Evolutionary conservation across 2,329 filamentous ascomycete species (phyloP).

Genomic region (Triangularia setosa): DNA sequence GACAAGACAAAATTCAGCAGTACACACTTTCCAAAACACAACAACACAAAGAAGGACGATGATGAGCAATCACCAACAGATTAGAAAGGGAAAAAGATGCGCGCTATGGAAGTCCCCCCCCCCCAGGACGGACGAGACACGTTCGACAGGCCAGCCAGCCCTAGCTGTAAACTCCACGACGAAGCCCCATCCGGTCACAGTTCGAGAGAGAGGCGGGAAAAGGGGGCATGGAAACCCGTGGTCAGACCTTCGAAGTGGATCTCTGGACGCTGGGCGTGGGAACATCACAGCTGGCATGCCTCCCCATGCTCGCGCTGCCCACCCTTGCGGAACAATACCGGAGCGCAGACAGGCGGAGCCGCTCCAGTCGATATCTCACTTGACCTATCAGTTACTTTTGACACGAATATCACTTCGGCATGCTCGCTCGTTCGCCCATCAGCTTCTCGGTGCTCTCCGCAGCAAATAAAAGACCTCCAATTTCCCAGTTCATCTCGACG

Average conservation of each 20-base stretch:
- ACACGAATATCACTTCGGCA: not conserved
- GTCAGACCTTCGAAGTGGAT: constrained; percentile 5
- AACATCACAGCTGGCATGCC: not conserved
- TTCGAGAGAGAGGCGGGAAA: constrained; percentile 12
- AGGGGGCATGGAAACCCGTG: constrained; percentile 15
- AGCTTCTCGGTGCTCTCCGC: not conserved
- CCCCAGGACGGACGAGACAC: not conserved
- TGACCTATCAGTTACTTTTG: constrained; percentile 5
- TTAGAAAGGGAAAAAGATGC: constrained; percentile 20
- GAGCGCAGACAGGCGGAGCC: constrained; percentile 1
- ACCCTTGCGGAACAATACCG: constrained; percentile 8
- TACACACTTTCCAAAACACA: constrained; percentile 19
- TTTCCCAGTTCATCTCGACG: not conserved
- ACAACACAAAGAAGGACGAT: constrained; percentile 21
- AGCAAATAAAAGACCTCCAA: not conserved
- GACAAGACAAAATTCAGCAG: constrained; percentile 11
- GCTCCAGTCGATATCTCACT: not conserved
- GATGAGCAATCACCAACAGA: constrained; percentile 17
- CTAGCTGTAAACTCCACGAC: constrained; percentile 18
- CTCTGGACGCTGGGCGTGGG: not conserved
- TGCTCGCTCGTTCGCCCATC: not conserved
- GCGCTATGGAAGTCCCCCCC: constrained; percentile 4
- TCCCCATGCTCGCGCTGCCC: not conserved
- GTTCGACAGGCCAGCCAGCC: constrained; percentile 11
- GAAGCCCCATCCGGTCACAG: constrained; percentile 9